Conservation (phyloP, 1,284 basidiomycete genomes). For the Puccinia horiana region DNA sequence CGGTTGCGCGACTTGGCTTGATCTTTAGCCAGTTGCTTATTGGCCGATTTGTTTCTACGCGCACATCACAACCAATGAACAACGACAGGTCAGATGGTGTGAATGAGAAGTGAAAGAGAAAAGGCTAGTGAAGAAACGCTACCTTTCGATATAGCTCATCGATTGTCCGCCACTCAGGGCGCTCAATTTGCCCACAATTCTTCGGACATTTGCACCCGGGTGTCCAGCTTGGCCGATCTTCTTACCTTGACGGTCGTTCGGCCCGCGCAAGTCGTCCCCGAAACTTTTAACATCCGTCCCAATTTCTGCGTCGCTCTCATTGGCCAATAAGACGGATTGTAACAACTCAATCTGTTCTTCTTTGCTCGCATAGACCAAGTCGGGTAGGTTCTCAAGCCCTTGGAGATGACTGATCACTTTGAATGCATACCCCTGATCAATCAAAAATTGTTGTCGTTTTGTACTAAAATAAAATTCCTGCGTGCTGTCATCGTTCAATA, state of each 20-base stretch:
- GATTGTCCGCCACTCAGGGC: slow-evolving; percentile 58
- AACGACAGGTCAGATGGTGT: not conserved
- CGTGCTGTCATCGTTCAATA: slow-evolving; percentile 62
- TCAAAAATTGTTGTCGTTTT: slow-evolving; percentile 96
- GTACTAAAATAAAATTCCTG: slow-evolving; percentile 99
- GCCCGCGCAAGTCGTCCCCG: slow-evolving; percentile 56
- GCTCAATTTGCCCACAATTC: slow-evolving; percentile 57
- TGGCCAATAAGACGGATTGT: slow-evolving; percentile 84
- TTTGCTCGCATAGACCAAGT: slow-evolving; percentile 85
- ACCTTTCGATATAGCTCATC: slow-evolving; percentile 58
- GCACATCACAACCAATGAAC: not conserved
- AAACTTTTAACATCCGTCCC: slow-evolving; percentile 71
- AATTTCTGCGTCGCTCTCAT: slow-evolving; percentile 85
- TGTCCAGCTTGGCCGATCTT: slow-evolving; percentile 38
- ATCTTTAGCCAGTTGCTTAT: slow-evolving; percentile 57
- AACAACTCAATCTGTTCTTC: slow-evolving; percentile 94
- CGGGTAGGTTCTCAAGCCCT: slow-evolving; percentile 80
- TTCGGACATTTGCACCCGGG: slow-evolving; percentile 52
- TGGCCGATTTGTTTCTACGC: slow-evolving; percentile 57
- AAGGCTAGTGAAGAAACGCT: not conserved
- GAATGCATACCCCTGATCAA: slow-evolving; percentile 97
- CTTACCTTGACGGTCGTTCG: slow-evolving; percentile 15
- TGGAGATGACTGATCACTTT: slow-evolving; percentile 98
- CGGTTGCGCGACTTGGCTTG: slow-evolving; percentile 41
- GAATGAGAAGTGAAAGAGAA: not conserved